Percentiles rank a stretch among this genome's conserved stretches.
Conservation (phyloP, 2,329 filamentous ascomycete genomes). For the Paraphoma chrysanthemicola region DNA sequence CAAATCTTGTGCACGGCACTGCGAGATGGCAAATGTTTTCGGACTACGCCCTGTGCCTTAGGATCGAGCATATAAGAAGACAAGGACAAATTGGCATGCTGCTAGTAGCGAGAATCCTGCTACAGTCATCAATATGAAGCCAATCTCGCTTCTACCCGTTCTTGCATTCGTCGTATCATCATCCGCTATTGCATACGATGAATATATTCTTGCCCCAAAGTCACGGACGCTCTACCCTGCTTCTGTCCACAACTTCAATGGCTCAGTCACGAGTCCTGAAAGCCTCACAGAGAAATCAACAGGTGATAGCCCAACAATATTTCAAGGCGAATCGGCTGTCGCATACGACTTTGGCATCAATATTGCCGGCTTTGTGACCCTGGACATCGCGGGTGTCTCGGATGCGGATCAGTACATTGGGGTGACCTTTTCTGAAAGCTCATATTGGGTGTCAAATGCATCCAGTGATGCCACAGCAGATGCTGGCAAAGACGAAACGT, state of each 20-base stretch:
- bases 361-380: constrained; percentile 50
- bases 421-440: constrained; percentile 52
- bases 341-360: constrained; percentile 53
- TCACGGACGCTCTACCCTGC: constrained; percentile 40
- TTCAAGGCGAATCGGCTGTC: constrained; percentile 45
- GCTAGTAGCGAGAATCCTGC: background rate
- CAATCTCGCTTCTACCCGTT: background rate
- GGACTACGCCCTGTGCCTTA: background rate
- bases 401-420: constrained; percentile 50
- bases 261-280: constrained; percentile 46
- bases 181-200: constrained; percentile 37
- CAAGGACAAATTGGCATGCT: background rate
- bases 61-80: background rate
- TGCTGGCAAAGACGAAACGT: constrained; percentile 54
- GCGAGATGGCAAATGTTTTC: background rate
- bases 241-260: constrained; percentile 49
- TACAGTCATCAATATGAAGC: constrained; percentile 5
- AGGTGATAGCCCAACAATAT: constrained; percentile 39
- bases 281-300: constrained; percentile 31
- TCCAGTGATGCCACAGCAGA: constrained; percentile 57
- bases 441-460: constrained; percentile 57
- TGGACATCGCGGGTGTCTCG: constrained; percentile 44
- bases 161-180: constrained; percentile 1
- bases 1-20: background rate
- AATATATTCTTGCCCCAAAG: constrained; percentile 52